Percentiles rank a stretch among this genome's conserved stretches.
These are phyloP conservation scores for Drosera capensis DNA, from an alignment of 148 eudicot species.

Conservation along the genomic window DNA sequence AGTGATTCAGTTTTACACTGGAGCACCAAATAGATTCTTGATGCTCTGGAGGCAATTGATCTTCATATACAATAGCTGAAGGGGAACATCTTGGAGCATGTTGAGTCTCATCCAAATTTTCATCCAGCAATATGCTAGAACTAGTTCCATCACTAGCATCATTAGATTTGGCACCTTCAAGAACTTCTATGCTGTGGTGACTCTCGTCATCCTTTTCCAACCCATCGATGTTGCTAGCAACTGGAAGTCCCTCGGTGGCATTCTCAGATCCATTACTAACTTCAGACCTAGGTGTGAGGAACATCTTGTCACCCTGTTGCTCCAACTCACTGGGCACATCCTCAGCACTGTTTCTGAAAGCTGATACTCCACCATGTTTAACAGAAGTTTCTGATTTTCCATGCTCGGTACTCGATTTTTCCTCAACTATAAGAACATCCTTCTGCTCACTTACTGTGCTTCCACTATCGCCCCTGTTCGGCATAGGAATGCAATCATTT, in stretches of 20 bases:
- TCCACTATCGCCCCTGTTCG: conserved; percentile 8
- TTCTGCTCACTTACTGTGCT: conserved; percentile 7
- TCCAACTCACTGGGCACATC: conserved; percentile 5
- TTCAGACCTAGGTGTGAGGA: conserved; percentile 13
- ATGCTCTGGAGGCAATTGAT: conserved; percentile 13
- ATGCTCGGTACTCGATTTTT: conserved; percentile 7
- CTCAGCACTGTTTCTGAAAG: conserved; percentile 10
- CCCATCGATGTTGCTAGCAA: conserved; percentile 9
- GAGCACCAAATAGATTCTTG: conserved; percentile 7
- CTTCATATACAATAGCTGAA: conserved; percentile 16
- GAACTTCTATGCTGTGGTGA: conserved; percentile 7
- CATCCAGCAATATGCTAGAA: conserved; percentile 15
- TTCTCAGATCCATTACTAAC: conserved; percentile 8
- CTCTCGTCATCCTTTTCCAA: conserved; percentile 9
- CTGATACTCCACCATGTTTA: conserved; percentile 14
- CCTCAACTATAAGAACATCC: conserved; percentile 12
- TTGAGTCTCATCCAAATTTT: conserved; percentile 18
- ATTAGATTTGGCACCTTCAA: conserved; percentile 14
- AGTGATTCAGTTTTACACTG: conserved; percentile 17
- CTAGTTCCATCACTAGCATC: conserved; percentile 13
- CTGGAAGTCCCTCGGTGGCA: conserved; percentile 14
- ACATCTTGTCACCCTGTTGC: conserved; percentile 12
- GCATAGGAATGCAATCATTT: conserved; percentile 7
- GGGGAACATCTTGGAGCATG: conserved; percentile 14
- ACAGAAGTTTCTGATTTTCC: conserved; percentile 17